Base-by-base conservation (phyloP, 1,284 basidiomycete genomes). In the Volvariella volvacea region DNA sequence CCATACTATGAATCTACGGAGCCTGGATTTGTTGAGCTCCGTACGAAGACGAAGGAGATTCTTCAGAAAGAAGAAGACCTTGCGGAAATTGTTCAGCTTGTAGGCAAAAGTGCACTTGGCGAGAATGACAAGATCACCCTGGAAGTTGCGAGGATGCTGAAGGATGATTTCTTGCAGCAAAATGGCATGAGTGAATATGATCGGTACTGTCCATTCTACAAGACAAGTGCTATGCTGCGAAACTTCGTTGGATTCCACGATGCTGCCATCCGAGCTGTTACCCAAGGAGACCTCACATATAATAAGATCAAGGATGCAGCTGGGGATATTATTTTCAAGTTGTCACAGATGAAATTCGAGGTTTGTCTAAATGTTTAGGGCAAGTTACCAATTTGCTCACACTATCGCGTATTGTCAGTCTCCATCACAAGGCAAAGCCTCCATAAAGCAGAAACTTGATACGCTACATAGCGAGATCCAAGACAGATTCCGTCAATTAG, bases 151-250 rank as follows among this genome's bases (percentile, higher is more conserved):
- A 80, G 89, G 44, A 92, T 99, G 88, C 79, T 99, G 59, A 99
- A 93, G 71, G 91, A 97, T 57, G 96, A 99, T 68, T 99, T 96
- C 73, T 70, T 99, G 61, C 94, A 97, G 66, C 95, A 99, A 70
- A 98, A 99, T 61, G 96, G 96, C 60, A 97, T 98, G 78, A 92
- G 89, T 63, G 90, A 93, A 63, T 98, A 97, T 62, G 95, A 98
- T 66, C 82, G 92, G 46, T 98, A 79, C 73, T 99, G 96, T 60
- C 96, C 96, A 19, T 98, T 99, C 78, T 94, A 93, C 82, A 95
- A 95, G 83, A 95, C 95, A 39, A 87, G 83, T 48, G 91, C 80
- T 43, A 99, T 99, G 96, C 70, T 99, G 59, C 83, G 80, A 60
- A 96, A 96, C 70, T 92, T 97, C 63, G 90, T 98, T 52, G 79